These are phyloP conservation scores for Trypanosoma melophagium DNA, from an alignment of 208 protist genomes.

Conservation along the genomic window DNA sequence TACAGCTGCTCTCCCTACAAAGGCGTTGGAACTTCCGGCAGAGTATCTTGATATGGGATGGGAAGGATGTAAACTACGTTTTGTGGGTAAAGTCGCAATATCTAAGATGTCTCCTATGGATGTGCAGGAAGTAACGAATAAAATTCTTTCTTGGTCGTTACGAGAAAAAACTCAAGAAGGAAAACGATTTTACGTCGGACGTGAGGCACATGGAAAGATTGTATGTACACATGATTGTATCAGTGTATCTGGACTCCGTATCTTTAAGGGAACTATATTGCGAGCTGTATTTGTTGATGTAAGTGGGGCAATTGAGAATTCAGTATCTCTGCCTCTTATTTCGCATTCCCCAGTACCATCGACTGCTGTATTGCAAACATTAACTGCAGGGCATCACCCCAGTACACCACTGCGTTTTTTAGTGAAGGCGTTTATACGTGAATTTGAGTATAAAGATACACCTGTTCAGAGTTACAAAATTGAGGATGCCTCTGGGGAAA, in stretches of 20 bases:
- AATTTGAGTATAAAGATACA: slow-evolving; percentile 60
- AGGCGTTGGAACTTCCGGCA: slow-evolving; percentile 52
- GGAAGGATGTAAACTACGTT: slow-evolving; percentile 54
- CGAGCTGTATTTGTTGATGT: slow-evolving; percentile 72
- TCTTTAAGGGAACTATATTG: slow-evolving; percentile 67
- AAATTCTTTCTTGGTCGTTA: slow-evolving; percentile 55
- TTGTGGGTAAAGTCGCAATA: slow-evolving; percentile 34
- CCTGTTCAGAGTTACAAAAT: slow-evolving; percentile 82
- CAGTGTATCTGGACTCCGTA: slow-evolving; percentile 49
- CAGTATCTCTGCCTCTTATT: neutral
- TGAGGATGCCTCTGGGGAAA: slow-evolving; percentile 68
- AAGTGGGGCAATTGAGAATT: slow-evolving; percentile 13
- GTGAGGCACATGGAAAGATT: slow-evolving; percentile 70
- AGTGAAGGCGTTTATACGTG: slow-evolving; percentile 57
- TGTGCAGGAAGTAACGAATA: slow-evolving; percentile 74
- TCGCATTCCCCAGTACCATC: slow-evolving; percentile 2
- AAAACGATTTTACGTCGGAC: slow-evolving; percentile 39
- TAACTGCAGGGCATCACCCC: slow-evolving; percentile 10
- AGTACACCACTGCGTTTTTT: slow-evolving; percentile 46
- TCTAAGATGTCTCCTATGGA: slow-evolving; percentile 39
- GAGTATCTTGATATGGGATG: slow-evolving; percentile 75
- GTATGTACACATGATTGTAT: slow-evolving; percentile 55
- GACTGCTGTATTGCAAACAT: slow-evolving; percentile 13
- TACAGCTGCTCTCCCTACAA: slow-evolving; percentile 47
- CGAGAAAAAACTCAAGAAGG: slow-evolving; percentile 3